Conservation (phyloP, 1,139 yeast species). For the Candida mesenterica region DNA sequence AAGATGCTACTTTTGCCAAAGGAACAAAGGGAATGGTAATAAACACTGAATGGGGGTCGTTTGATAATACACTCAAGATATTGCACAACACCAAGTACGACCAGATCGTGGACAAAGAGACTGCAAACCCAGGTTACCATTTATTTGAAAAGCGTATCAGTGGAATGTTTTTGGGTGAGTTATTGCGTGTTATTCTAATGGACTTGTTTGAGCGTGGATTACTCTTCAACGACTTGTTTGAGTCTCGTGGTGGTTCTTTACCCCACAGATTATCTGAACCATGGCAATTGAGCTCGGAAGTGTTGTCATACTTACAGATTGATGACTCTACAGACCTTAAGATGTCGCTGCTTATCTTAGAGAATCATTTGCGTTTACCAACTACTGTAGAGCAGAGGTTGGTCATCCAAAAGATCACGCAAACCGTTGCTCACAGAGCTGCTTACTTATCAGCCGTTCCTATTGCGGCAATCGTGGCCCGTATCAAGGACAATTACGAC, state of each 20-base stretch:
- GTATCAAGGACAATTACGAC: slow-evolving; percentile 42
- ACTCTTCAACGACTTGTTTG: slow-evolving; percentile 54
- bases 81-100: slow-evolving; percentile 81
- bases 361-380: slow-evolving; percentile 63
- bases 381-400: slow-evolving; percentile 66
- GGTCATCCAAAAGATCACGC: slow-evolving; percentile 68
- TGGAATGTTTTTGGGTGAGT: slow-evolving; percentile 93
- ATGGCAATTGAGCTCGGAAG: slow-evolving; percentile 80
- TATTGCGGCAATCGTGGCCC: slow-evolving; percentile 65
- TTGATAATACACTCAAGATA: slow-evolving; percentile 71
- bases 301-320: slow-evolving; percentile 76
- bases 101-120: slow-evolving; percentile 59
- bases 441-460: slow-evolving; percentile 88
- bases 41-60: slow-evolving; percentile 97
- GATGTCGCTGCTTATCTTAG: slow-evolving; percentile 62
- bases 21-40: slow-evolving; percentile 76
- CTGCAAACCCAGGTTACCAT: slow-evolving; percentile 85
- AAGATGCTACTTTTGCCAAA: slow-evolving; percentile 37
- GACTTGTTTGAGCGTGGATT: slow-evolving; percentile 61
- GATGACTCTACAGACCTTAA: slow-evolving; percentile 72
- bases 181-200: slow-evolving; percentile 67
- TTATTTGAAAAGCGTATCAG: slow-evolving; percentile 90
- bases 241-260: slow-evolving; percentile 49
- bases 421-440: slow-evolving; percentile 80
- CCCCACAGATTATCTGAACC: slow-evolving; percentile 71